A percentile compares a stretch with the other conserved stretches of the same genome.
Conservation (phyloP, 2,329 filamentous ascomycete species). For the Ceratocystis papillata region DNA sequence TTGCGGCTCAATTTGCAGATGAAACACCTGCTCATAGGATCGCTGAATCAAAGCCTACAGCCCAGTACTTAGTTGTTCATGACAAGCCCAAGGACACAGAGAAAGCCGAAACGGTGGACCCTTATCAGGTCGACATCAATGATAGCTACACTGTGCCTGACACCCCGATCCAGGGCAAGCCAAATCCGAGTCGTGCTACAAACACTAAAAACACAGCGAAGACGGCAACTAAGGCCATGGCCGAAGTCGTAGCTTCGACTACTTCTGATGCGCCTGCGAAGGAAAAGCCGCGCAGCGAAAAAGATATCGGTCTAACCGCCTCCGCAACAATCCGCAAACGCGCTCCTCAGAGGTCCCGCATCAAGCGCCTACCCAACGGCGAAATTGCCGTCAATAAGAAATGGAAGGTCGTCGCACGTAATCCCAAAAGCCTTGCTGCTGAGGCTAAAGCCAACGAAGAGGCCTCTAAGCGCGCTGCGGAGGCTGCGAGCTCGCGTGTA, state of each 20-base stretch:
- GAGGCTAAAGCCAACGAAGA: slow-evolving; percentile 21
- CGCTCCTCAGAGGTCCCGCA: slow-evolving; percentile 19
- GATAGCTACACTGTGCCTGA: slow-evolving; percentile 26
- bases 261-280: slow-evolving; percentile 18
- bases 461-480: slow-evolving; percentile 18
- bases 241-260: not conserved
- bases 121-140: slow-evolving; percentile 9
- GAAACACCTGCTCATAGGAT: slow-evolving; percentile 11
- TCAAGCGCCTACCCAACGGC: slow-evolving; percentile 20
- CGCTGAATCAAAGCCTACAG: not conserved
- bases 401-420: slow-evolving; percentile 22
- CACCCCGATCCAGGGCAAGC: slow-evolving; percentile 24
- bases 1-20: slow-evolving; percentile 13
- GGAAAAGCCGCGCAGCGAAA: slow-evolving; percentile 19
- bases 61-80: not conserved
- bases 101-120: not conserved
- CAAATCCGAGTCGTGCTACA: slow-evolving; percentile 19
- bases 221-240: slow-evolving; percentile 25
- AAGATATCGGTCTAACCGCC: slow-evolving; percentile 21
- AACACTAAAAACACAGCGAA: slow-evolving; percentile 21
- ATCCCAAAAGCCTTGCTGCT: slow-evolving; percentile 22
- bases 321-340: slow-evolving; percentile 22
- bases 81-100: not conserved
- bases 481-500: slow-evolving; percentile 13
- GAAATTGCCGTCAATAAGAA: slow-evolving; percentile 23